Evolutionary conservation across 2,329 filamentous ascomycete genomes (phyloP).

Genomic region (Alternaria brassicicola): DNA sequence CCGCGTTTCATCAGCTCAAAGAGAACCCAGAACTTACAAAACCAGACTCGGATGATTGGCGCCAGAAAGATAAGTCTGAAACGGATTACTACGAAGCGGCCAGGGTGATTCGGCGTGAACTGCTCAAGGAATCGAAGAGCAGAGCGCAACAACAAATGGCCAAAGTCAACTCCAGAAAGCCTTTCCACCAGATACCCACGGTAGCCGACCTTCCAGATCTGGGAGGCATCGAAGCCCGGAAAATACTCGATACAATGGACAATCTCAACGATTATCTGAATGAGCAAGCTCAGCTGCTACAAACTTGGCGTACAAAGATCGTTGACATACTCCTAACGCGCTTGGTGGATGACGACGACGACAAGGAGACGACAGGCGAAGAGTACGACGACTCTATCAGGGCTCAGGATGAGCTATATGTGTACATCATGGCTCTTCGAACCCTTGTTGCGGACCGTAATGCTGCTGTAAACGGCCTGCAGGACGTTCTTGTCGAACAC

Average conservation of each 20-base stretch:
- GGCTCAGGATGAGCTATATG: constrained; percentile 85
- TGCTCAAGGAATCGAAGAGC: constrained; percentile 65
- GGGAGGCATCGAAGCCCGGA: constrained; percentile 74
- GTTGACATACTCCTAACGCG: constrained; percentile 73
- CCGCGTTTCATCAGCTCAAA: constrained; percentile 83
- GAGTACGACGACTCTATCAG: constrained; percentile 89
- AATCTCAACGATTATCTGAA: constrained; percentile 71
- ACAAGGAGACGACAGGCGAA: constrained; percentile 79
- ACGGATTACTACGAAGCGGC: constrained; percentile 76
- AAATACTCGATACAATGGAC: constrained; percentile 70
- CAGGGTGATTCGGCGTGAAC: constrained; percentile 76
- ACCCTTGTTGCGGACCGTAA: constrained; percentile 79
- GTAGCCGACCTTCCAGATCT: constrained; percentile 63
- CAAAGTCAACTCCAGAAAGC: constrained; percentile 48
- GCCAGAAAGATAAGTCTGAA: constrained; percentile 71
- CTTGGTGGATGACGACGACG: constrained; percentile 79
- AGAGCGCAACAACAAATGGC: constrained; percentile 71
- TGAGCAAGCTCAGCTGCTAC: constrained; percentile 71
- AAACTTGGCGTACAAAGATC: constrained; percentile 76
- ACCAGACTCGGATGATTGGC: constrained; percentile 71
- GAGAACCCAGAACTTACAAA: constrained; percentile 67
- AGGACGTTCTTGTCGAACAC: constrained; percentile 75
- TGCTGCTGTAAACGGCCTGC: constrained; percentile 75
- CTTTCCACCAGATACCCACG: constrained; percentile 29
- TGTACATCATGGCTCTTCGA: constrained; percentile 80